These are phyloP conservation scores for Dichomitus squalens DNA, from an alignment of 1,284 basidiomycete genomes.

Conservation along the genomic window DNA sequence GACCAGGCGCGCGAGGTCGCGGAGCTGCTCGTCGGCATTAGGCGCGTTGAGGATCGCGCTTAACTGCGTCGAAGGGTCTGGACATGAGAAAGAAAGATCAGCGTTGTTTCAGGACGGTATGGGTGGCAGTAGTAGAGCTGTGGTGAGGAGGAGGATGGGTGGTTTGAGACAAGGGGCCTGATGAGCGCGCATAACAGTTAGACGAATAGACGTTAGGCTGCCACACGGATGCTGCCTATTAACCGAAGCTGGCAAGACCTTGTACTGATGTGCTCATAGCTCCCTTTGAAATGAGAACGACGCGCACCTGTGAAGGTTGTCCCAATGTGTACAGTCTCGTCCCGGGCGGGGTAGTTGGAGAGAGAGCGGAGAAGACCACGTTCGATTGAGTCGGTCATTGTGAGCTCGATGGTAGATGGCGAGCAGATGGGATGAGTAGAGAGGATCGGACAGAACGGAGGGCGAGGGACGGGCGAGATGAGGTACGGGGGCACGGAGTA, in stretches of 20 bases:
- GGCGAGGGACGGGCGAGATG: background rate
- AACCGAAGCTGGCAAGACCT: too few relatives aligned
- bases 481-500: background rate
- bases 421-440: background rate
- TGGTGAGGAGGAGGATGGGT: too few relatives aligned
- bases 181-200: too few relatives aligned
- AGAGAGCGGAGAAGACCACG: slow-evolving; percentile 7
- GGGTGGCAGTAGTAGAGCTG: too few relatives aligned
- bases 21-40: slow-evolving; percentile 45
- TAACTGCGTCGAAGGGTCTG: slow-evolving; percentile 37
- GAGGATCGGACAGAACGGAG: background rate
- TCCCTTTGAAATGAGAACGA: background rate
- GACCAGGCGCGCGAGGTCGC: slow-evolving; percentile 56
- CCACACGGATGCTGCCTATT: too few relatives aligned
- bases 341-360: background rate
- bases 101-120: background rate
- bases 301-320: slow-evolving; percentile 16
- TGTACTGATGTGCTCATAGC: too few relatives aligned
- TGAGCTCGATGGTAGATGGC: too few relatives aligned
- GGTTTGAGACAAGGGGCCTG: too few relatives aligned
- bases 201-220: too few relatives aligned
- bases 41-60: slow-evolving; percentile 38
- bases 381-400: background rate
- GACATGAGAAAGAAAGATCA: background rate
- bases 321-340: slow-evolving; percentile 41